phyloP scores from a whole-genome alignment of 164 flowering plant genomes.

The Stephania japonica region DNA sequence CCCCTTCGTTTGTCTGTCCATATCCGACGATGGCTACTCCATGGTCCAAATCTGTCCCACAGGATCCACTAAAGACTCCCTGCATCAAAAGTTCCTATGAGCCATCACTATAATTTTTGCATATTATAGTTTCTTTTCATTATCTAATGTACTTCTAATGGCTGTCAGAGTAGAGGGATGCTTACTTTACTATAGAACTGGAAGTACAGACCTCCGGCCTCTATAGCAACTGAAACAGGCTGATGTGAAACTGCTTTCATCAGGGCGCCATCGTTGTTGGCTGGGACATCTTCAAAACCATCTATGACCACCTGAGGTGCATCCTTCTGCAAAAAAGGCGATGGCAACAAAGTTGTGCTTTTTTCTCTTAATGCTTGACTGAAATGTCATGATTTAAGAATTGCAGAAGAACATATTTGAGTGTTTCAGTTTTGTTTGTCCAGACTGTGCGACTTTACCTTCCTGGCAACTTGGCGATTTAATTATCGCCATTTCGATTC shows the following conservation, averaged over 20 bases:
- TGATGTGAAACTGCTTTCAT: conserved; percentile 27
- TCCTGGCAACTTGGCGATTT: not conserved
- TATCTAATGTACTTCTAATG: not conserved
- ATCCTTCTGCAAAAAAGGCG: conserved; percentile 21
- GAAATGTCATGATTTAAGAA: not conserved
- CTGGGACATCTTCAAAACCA: conserved; percentile 28
- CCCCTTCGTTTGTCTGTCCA: conserved; percentile 21
- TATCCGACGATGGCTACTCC: conserved; percentile 31
- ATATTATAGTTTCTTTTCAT: not conserved
- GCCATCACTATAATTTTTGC: not conserved
- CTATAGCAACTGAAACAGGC: conserved; percentile 33
- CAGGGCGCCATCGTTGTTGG: conserved; percentile 21
- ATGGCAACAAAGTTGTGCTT: not conserved
- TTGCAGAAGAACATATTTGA: not conserved
- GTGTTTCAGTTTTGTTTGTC: not conserved
- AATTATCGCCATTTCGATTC: not conserved
- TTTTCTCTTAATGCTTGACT: not conserved
- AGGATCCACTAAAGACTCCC: conserved; percentile 28
- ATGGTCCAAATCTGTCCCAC: conserved; percentile 26
- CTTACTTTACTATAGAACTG: conserved; percentile 29
- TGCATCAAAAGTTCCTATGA: conserved; percentile 5
- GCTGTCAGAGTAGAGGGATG: not conserved
- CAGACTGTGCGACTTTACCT: not conserved
- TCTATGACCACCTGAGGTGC: conserved; percentile 20
- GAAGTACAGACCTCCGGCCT: conserved; percentile 27